A percentile compares a stretch with the other conserved stretches of the same genome.
Conservation (phyloP, 495 filamentous ascomycete species). For the Penicillium canariense region DNA sequence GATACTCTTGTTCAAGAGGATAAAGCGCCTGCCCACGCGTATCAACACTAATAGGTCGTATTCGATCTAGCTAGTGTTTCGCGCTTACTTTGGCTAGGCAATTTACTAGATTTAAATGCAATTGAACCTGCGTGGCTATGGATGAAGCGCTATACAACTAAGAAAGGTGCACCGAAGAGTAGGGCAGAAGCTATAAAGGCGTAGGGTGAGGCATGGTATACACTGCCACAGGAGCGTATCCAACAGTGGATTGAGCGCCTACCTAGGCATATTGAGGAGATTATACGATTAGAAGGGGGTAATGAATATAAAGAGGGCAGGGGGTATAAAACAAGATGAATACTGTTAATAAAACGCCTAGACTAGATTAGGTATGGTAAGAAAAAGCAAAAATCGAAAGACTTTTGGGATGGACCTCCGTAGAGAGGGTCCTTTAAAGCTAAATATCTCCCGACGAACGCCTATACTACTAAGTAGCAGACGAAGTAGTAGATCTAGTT, state of each 20-base stretch:
- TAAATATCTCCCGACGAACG: constrained; percentile 13
- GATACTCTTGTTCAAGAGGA: background rate
- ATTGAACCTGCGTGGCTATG: background rate
- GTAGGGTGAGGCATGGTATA: background rate
- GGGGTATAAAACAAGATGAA: background rate
- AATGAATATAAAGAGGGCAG: background rate
- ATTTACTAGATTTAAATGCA: background rate
- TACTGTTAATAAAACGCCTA: background rate
- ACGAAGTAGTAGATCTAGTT: background rate
- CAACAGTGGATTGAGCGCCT: background rate
- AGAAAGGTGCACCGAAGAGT: background rate
- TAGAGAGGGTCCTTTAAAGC: constrained; percentile 11
- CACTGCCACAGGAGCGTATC: background rate
- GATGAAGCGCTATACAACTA: background rate
- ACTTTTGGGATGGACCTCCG: constrained; percentile 1
- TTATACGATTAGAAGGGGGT: background rate
- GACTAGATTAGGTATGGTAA: constrained; percentile 3
- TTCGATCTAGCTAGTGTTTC: background rate
- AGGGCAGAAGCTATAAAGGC: background rate
- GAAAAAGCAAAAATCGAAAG: background rate
- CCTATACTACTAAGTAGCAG: constrained; percentile 7
- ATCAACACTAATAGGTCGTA: background rate
- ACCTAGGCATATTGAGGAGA: background rate
- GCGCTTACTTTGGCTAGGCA: background rate
- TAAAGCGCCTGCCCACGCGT: background rate